phyloP scores from a whole-genome alignment of 73 alveolate species.

The Stentor roeselii region DNA sequence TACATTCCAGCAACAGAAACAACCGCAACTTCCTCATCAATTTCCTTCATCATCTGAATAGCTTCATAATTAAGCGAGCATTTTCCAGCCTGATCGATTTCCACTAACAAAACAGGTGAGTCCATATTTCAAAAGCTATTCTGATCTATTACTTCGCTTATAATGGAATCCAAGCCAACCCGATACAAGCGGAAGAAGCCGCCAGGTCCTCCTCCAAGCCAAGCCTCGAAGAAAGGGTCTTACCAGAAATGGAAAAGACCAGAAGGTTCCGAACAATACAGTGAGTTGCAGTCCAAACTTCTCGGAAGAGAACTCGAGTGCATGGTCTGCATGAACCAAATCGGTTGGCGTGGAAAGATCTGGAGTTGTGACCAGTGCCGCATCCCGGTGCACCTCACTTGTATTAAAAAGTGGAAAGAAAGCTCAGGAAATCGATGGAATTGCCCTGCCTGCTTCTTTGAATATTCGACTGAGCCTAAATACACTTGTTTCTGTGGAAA shows the following conservation, averaged over 20 bases:
- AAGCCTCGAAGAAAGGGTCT: not conserved
- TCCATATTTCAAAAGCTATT: too few relatives aligned
- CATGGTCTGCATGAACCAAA: constrained; percentile 52
- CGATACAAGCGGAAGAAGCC: not conserved
- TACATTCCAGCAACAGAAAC: constrained; percentile 88
- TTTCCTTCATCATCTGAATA: constrained; percentile 42
- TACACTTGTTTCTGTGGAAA: constrained; percentile 82
- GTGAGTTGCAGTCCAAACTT: not conserved
- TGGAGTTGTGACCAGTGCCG: constrained; percentile 84
- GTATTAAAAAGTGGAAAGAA: constrained; percentile 86
- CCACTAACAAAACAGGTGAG: constrained; percentile 58
- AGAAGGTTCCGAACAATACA: constrained; percentile 15
- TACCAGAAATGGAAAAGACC: not conserved
- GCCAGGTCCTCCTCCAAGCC: not conserved
- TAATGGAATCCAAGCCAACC: not conserved
- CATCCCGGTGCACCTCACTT: constrained; percentile 73
- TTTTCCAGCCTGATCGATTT: constrained; percentile 51
- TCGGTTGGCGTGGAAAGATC: constrained; percentile 53
- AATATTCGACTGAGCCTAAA: constrained; percentile 73
- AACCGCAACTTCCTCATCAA: constrained; percentile 57
- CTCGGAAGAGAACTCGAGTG: constrained; percentile 35
- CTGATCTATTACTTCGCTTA: too few relatives aligned
- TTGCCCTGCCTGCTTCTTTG: constrained; percentile 85
- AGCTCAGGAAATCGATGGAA: constrained; percentile 61
- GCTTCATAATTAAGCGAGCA: constrained; percentile 60